These are phyloP conservation scores for Verbena officinalis DNA, from an alignment of 257 asterid species.

Conservation along the genomic window DNA sequence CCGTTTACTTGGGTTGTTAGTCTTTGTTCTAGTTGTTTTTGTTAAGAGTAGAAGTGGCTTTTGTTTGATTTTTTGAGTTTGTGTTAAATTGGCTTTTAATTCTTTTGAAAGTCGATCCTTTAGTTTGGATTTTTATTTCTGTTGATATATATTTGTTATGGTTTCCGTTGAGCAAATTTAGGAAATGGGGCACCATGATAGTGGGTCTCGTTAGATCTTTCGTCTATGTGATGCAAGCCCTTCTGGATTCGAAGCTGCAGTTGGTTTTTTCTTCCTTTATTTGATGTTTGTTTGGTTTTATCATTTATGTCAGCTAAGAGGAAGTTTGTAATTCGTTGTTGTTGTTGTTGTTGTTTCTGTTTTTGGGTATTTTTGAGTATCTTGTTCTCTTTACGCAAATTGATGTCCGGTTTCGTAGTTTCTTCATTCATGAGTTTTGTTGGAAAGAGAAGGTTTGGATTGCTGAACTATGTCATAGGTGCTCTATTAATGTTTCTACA, in stretches of 20 bases:
- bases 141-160: not conserved
- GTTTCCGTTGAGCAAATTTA: not conserved
- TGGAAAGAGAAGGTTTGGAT: not conserved
- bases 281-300: too few relatives aligned
- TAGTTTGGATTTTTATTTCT: too few relatives aligned
- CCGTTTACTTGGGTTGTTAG: too few relatives aligned
- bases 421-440: not conserved
- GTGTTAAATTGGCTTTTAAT: not conserved
- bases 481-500: too few relatives aligned
- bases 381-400: too few relatives aligned
- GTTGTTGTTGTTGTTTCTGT: conserved; percentile 8
- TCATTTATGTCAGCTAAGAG: too few relatives aligned
- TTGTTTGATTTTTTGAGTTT: too few relatives aligned
- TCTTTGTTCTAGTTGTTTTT: too few relatives aligned
- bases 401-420: not conserved
- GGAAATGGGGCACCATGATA: conserved; percentile 1
- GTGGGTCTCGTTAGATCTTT: not conserved
- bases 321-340: too few relatives aligned
- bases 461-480: conserved; percentile 8
- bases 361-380: not conserved
- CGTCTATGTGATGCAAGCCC: conserved; percentile 5
- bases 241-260: conserved; percentile 6
- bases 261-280: not conserved
- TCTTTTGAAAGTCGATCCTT: not conserved
- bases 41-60: too few relatives aligned